Evolutionary conservation across 768 basidiomycete genomes (phyloP).

Genomic region (Phylloporus rhodoxanthus): DNA sequence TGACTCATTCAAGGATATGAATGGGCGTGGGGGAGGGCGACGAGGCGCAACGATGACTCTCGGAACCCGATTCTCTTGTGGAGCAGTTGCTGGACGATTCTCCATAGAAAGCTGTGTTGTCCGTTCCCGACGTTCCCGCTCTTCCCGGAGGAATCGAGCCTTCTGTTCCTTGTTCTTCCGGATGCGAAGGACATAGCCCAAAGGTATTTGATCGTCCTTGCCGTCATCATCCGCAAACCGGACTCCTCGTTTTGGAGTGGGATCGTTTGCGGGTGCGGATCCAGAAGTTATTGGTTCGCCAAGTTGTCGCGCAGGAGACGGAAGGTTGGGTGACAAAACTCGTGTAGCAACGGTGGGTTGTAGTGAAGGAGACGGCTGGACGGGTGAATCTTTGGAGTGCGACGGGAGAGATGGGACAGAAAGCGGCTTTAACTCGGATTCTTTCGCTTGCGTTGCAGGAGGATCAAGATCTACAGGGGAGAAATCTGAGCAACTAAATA

Average conservation of each 20-base stretch:
- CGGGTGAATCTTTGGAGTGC: conserved; percentile 2
- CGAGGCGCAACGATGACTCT: conserved; percentile 15
- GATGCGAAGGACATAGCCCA: conserved; percentile 63
- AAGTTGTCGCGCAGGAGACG: conserved; percentile 1
- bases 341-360: neutral
- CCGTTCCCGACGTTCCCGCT: conserved; percentile 47
- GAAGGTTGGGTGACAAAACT: neutral
- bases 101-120: conserved; percentile 31
- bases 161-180: conserved; percentile 72
- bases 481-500: conserved; percentile 10
- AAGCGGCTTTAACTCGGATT: conserved; percentile 1
- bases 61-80: conserved; percentile 9
- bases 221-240: conserved; percentile 58
- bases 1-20: conserved; percentile 12
- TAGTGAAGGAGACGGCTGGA: neutral
- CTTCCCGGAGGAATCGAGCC: conserved; percentile 56
- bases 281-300: conserved; percentile 2
- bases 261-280: conserved; percentile 8
- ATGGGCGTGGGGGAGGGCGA: conserved; percentile 10
- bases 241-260: conserved; percentile 44
- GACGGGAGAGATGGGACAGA: conserved; percentile 1
- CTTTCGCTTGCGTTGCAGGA: conserved; percentile 10
- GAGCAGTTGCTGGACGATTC: conserved; percentile 20
- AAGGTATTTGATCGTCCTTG: conserved; percentile 63
- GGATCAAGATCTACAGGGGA: conserved; percentile 20